These are phyloP conservation scores for Cordyceps militaris DNA, from an alignment of 2,329 filamentous ascomycete species.

Conservation along the genomic window DNA sequence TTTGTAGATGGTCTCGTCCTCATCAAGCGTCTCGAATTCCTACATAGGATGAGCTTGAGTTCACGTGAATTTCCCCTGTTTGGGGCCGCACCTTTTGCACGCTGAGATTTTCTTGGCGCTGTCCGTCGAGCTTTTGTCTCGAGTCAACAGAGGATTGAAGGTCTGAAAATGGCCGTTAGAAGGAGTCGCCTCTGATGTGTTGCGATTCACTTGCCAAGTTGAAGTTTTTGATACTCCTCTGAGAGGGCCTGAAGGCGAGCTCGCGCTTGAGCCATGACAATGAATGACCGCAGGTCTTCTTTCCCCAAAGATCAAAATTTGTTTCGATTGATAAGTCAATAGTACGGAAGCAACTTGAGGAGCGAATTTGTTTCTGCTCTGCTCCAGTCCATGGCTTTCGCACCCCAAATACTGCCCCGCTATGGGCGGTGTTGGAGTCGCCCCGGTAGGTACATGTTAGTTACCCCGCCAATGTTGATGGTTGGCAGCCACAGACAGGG, in stretches of 20 bases:
- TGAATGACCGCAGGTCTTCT: no score
- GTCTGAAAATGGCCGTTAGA: slow-evolving; percentile 46
- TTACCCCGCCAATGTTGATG: slow-evolving; percentile 34
- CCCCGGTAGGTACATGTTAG: slow-evolving; percentile 31
- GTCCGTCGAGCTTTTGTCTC: slow-evolving; percentile 85
- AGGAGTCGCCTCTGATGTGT: neutral
- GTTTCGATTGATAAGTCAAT: neutral
- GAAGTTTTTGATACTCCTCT: slow-evolving; percentile 80
- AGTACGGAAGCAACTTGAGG: neutral
- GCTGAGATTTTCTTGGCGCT: slow-evolving; percentile 84
- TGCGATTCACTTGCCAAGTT: slow-evolving; percentile 55
- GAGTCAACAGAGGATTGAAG: slow-evolving; percentile 69
- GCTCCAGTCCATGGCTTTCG: neutral
- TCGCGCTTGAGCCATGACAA: slow-evolving; percentile 62
- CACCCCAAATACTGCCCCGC: slow-evolving; percentile 9
- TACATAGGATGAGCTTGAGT: slow-evolving; percentile 29
- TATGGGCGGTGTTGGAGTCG: slow-evolving; percentile 11
- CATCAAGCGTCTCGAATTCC: slow-evolving; percentile 75
- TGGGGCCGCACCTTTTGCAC: slow-evolving; percentile 63
- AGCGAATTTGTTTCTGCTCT: neutral
- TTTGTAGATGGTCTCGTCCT: slow-evolving; percentile 91
- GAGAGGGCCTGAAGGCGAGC: slow-evolving; percentile 74
- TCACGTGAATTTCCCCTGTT: neutral
- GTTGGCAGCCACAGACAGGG: slow-evolving; percentile 10
- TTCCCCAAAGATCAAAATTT: neutral